Conservation (phyloP, 257 asterid genomes). For the Nicotiana noctiflora region DNA sequence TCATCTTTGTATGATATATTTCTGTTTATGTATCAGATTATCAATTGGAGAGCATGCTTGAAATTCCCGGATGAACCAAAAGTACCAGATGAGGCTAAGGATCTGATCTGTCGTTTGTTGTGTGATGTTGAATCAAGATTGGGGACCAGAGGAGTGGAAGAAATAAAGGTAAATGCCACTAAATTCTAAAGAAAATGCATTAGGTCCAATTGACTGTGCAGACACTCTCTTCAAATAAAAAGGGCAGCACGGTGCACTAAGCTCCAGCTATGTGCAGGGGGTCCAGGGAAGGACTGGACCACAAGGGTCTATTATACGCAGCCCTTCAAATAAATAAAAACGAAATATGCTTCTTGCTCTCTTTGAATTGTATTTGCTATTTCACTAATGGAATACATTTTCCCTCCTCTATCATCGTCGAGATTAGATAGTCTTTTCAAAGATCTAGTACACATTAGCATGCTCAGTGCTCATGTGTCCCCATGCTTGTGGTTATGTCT, state of each 20-base stretch:
- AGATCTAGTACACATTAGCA: background rate
- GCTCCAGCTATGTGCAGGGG: too few species aligned
- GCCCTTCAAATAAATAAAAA: background rate
- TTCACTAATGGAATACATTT: background rate
- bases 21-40: slow-evolving; percentile 40
- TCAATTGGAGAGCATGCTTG: slow-evolving; percentile 85
- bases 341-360: background rate
- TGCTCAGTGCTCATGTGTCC: background rate
- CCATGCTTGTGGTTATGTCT: background rate
- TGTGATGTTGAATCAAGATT: slow-evolving; percentile 89
- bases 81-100: too few species aligned
- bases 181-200: background rate
- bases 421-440: background rate
- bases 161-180: slow-evolving; percentile 61
- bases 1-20: background rate
- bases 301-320: too few species aligned
- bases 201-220: background rate
- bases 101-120: slow-evolving; percentile 68
- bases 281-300: too few species aligned
- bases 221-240: background rate
- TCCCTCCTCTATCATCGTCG: too few species aligned
- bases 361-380: background rate
- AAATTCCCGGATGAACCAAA: slow-evolving; percentile 92
- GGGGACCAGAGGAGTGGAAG: slow-evolving; percentile 91
- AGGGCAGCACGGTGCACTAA: too few species aligned